Percentiles rank a stretch among this genome's conserved stretches.
These are phyloP conservation scores for Angomonas desouzai DNA, from an alignment of 208 protist species.

Conservation along the genomic window DNA sequence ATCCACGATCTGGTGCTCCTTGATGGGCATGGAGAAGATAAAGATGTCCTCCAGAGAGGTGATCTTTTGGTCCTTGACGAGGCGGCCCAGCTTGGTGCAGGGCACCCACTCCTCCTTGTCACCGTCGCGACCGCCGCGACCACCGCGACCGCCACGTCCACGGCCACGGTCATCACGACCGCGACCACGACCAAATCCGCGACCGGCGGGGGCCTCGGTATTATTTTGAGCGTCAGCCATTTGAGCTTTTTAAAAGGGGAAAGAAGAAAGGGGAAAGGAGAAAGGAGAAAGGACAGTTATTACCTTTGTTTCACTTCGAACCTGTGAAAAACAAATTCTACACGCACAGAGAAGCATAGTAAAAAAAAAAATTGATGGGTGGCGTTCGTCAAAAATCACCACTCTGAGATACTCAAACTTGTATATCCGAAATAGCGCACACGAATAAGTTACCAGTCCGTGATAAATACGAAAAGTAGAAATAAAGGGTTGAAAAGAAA, in stretches of 20 bases:
- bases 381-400: not conserved
- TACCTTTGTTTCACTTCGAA: not conserved
- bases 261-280: constrained; percentile 1
- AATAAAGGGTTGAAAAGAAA: not conserved
- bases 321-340: not conserved
- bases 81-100: constrained; percentile 98
- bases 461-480: not conserved
- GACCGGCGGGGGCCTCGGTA: constrained; percentile 36
- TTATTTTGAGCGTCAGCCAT: constrained; percentile 72
- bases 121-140: constrained; percentile 42
- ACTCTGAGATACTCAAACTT: not conserved
- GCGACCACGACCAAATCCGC: constrained; percentile 61
- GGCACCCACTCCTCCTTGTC: constrained; percentile 97
- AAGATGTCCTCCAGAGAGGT: constrained; percentile 98
- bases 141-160: constrained; percentile 44
- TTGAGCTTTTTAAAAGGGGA: too few species aligned
- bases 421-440: not conserved
- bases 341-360: not conserved
- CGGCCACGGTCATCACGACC: constrained; percentile 43
- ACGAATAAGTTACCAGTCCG: constrained; percentile 11
- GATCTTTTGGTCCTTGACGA: constrained; percentile 97
- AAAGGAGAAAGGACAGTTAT: constrained; percentile 3
- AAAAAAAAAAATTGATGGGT: constrained; percentile 7
- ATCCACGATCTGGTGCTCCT: constrained; percentile 99
- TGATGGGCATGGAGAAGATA: constrained; percentile 99